Conservation (phyloP, 352 stramenopile species). For the Pythium aristosporum region DNA sequence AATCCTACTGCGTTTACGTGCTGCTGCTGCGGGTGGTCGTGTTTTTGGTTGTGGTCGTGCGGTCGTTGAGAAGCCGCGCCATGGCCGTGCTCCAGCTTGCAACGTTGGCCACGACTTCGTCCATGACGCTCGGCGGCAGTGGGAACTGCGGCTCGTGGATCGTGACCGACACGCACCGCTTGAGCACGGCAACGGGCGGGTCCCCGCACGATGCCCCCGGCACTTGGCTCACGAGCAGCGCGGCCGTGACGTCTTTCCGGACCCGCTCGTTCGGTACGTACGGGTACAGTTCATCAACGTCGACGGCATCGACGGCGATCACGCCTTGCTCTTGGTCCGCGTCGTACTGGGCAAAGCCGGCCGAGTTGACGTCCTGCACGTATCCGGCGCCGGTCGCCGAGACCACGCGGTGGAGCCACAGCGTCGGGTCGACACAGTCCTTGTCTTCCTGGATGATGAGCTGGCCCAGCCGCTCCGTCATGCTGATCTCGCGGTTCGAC, state of each 20-base stretch:
- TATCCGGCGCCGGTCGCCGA: constrained; percentile 24
- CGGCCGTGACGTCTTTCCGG: constrained; percentile 27
- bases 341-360: constrained; percentile 29
- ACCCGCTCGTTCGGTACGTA: constrained; percentile 34
- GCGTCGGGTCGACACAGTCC: constrained; percentile 28
- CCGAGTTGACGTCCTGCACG: constrained; percentile 22
- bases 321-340: constrained; percentile 16
- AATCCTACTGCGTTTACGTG: not conserved
- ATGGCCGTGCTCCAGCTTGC: constrained; percentile 16
- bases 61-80: constrained; percentile 3
- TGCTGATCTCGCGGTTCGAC: constrained; percentile 52
- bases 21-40: no score
- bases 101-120: constrained; percentile 16
- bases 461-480: constrained; percentile 43
- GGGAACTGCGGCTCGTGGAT: constrained; percentile 19
- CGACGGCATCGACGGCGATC: constrained; percentile 34
- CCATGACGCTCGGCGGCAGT: constrained; percentile 14
- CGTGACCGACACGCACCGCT: constrained; percentile 16
- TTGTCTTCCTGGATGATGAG: constrained; percentile 50
- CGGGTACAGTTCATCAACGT: constrained; percentile 47
- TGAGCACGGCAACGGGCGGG: constrained; percentile 5
- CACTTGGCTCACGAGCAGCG: constrained; percentile 8
- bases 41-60: not conserved
- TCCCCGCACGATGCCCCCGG: not conserved
- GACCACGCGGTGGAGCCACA: constrained; percentile 42